Percentiles rank a stretch among this genome's conserved stretches.
Evolutionary conservation across 352 stramenopile species (phyloP).

Genomic region (Aphanomyces stellatus): DNA sequence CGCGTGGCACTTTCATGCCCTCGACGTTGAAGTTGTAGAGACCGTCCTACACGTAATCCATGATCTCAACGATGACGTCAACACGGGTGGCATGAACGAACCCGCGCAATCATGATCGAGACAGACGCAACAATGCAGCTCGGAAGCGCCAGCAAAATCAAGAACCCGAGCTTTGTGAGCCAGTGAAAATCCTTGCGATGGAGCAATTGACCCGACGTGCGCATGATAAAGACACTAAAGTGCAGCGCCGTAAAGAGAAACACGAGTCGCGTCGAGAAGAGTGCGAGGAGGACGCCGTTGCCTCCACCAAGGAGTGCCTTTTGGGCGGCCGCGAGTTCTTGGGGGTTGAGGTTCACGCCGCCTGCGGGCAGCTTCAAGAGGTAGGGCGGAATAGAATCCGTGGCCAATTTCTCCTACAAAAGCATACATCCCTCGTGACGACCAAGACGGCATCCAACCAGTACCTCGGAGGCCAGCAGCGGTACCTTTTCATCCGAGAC

Average conservation of each 20-base stretch:
- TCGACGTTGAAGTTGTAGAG: slow-evolving; percentile 69
- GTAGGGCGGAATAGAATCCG: slow-evolving; percentile 46
- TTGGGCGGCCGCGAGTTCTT: slow-evolving; percentile 35
- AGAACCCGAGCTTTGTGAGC: slow-evolving; percentile 26
- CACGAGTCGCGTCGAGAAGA: slow-evolving; percentile 59
- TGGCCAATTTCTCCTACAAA: slow-evolving; percentile 10
- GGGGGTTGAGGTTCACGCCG: slow-evolving; percentile 29
- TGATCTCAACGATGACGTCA: not conserved
- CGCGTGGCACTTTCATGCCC: slow-evolving; percentile 55
- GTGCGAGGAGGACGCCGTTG: slow-evolving; percentile 47
- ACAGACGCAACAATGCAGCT: slow-evolving; percentile 53
- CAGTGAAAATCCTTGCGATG: slow-evolving; percentile 13
- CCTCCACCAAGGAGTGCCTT: slow-evolving; percentile 35
- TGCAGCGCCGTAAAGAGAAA: slow-evolving; percentile 66
- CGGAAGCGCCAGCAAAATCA: slow-evolving; percentile 39
- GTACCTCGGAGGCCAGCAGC: slow-evolving; percentile 1
- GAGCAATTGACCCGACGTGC: slow-evolving; percentile 37
- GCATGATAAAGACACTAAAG: slow-evolving; percentile 52
- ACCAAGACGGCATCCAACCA: not conserved
- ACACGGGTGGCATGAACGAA: not conserved
- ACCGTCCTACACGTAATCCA: slow-evolving; percentile 26
- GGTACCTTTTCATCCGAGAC: slow-evolving; percentile 5
- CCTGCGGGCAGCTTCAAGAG: slow-evolving; percentile 32
- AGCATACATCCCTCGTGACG: not conserved
- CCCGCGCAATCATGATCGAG: slow-evolving; percentile 48